Percentiles rank a stretch among this genome's conserved stretches.
These are phyloP conservation scores for Artemisia tridentata DNA, from an alignment of 129 eudicot genomes.

Conservation along the genomic window DNA sequence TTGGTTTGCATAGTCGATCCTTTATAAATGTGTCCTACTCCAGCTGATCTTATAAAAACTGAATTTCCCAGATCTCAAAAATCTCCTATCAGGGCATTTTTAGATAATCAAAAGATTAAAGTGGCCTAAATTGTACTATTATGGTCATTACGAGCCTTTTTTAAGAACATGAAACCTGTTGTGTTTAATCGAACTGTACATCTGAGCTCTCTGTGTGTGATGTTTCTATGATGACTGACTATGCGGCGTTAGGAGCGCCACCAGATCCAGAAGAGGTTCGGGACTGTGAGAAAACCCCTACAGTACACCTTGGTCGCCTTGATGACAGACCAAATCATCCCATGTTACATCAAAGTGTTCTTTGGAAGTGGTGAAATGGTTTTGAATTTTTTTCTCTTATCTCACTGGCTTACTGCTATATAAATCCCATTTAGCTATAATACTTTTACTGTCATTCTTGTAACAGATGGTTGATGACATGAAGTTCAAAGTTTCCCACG, in stretches of 20 bases:
- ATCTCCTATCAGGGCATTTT: too few species aligned
- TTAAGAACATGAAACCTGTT: too few species aligned
- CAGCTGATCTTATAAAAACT: too few species aligned
- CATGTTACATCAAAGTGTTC: conserved; percentile 71
- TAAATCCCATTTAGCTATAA: background rate
- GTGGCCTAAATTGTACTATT: too few species aligned
- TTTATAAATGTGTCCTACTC: too few species aligned
- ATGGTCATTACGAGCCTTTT: too few species aligned
- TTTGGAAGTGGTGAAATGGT: conserved; percentile 95
- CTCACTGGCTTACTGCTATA: background rate
- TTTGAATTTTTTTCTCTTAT: background rate
- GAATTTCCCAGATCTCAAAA: too few species aligned
- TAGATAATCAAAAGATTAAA: too few species aligned
- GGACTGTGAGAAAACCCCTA: conserved; percentile 64
- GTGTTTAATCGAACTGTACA: too few species aligned
- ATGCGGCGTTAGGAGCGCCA: conserved; percentile 80
- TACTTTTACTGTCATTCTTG: background rate
- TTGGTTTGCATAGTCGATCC: too few species aligned
- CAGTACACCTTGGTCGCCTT: conserved; percentile 39
- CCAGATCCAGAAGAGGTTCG: conserved; percentile 91
- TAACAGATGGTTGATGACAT: conserved; percentile 86
- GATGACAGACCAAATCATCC: conserved; percentile 63
- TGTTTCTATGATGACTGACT: conserved; percentile 81
- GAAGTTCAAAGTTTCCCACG: conserved; percentile 96
- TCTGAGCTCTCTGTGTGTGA: too few species aligned